phyloP scores from a whole-genome alignment of 2,329 filamentous ascomycete genomes.

The Claviceps quebecensis region DNA sequence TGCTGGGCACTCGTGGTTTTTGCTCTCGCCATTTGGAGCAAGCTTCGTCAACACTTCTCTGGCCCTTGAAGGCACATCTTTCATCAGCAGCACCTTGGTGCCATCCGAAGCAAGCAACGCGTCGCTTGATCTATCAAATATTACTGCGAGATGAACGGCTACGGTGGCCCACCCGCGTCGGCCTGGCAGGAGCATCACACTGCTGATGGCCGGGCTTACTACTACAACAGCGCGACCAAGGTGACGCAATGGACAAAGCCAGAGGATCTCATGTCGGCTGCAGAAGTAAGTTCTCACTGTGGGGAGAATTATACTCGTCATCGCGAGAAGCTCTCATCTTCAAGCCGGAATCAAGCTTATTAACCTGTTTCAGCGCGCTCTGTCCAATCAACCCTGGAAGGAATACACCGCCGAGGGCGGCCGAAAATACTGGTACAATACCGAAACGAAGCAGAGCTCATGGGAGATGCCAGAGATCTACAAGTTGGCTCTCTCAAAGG shows the following conservation, averaged over 20 bases:
- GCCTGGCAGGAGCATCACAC: slow-evolving; percentile 73
- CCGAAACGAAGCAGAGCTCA: slow-evolving; percentile 77
- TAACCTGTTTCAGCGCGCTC: slow-evolving; percentile 45
- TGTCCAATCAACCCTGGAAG: slow-evolving; percentile 79
- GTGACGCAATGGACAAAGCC: slow-evolving; percentile 92
- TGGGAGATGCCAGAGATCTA: slow-evolving; percentile 88
- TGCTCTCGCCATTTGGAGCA: not conserved
- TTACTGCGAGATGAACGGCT: slow-evolving; percentile 40
- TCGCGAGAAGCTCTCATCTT: too few relatives aligned
- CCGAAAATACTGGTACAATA: slow-evolving; percentile 91
- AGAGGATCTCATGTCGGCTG: slow-evolving; percentile 68
- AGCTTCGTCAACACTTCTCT: not conserved
- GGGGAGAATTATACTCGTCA: not conserved
- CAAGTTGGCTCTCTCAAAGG: slow-evolving; percentile 51
- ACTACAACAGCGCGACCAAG: slow-evolving; percentile 77
- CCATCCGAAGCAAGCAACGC: not conserved
- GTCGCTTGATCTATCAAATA: not conserved
- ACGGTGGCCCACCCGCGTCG: slow-evolving; percentile 32
- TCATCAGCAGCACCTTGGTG: not conserved
- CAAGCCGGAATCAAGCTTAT: not conserved
- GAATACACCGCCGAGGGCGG: slow-evolving; percentile 80
- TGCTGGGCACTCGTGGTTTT: not conserved
- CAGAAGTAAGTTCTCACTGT: slow-evolving; percentile 46
- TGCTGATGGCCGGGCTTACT: slow-evolving; percentile 74
- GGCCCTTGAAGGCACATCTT: not conserved